These are phyloP conservation scores for Russula vinacea DNA, from an alignment of 768 basidiomycete species.

Conservation along the genomic window DNA sequence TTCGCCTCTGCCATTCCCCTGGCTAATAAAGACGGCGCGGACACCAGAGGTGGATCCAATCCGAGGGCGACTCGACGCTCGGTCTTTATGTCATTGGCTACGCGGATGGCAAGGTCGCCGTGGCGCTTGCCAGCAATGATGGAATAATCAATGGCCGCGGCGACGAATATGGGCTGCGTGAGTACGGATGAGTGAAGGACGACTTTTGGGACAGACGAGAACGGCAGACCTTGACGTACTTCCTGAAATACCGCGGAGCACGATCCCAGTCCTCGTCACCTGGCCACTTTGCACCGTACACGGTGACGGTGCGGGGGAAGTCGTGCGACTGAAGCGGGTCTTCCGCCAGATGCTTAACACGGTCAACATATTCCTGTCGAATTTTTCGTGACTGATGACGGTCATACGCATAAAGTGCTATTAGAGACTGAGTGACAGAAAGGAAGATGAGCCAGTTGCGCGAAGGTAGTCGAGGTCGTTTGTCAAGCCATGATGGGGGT, in stretches of 20 bases:
- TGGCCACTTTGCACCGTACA: constrained; percentile 89
- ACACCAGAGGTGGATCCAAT: constrained; percentile 49
- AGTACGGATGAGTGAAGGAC: constrained; percentile 25
- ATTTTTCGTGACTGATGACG: constrained; percentile 75
- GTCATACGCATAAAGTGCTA: constrained; percentile 84
- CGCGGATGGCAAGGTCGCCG: constrained; percentile 77
- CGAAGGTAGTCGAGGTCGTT: constrained; percentile 82
- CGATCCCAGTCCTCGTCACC: constrained; percentile 91
- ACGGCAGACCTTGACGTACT: constrained; percentile 87
- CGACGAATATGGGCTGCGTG: constrained; percentile 82
- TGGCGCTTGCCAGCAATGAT: constrained; percentile 76
- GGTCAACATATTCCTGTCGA: constrained; percentile 71
- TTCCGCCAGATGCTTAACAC: constrained; percentile 74
- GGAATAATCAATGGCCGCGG: constrained; percentile 91
- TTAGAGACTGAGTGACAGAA: constrained; percentile 62
- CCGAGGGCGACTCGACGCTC: constrained; percentile 67
- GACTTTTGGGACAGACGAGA: not conserved
- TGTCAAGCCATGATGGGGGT: constrained; percentile 73
- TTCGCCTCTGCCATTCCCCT: constrained; percentile 51
- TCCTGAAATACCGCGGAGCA: constrained; percentile 84
- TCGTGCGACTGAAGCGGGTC: constrained; percentile 62
- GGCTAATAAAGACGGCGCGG: constrained; percentile 49
- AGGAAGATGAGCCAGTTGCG: constrained; percentile 95
- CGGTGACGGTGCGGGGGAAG: constrained; percentile 72
- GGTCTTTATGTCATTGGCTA: constrained; percentile 68